These are phyloP conservation scores for Pichia deserticola DNA, from an alignment of 805 yeast species.

Conservation along the genomic window DNA sequence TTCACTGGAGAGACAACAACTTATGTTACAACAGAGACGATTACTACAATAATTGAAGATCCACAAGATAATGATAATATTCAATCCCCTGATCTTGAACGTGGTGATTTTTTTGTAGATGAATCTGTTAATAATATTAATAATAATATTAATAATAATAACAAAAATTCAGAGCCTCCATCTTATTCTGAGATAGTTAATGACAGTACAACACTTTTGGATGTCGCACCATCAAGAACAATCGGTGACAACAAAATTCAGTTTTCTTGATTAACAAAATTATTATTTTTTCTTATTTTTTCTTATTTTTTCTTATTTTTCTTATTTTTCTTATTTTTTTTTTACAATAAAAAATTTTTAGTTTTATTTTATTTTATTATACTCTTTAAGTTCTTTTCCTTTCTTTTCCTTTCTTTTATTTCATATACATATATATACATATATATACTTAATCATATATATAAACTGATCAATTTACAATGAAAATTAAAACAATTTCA, in stretches of 20 bases:
- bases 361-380: background rate
- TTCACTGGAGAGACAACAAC: background rate
- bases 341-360: background rate
- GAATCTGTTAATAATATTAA: too few species aligned
- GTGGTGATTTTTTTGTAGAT: too few species aligned
- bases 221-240: background rate
- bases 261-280: background rate
- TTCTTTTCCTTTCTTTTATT: background rate
- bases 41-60: too few species aligned
- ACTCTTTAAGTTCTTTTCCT: background rate
- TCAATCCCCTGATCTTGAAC: too few species aligned
- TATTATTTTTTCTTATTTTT: background rate
- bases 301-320: background rate
- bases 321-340: background rate
- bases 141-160: too few species aligned
- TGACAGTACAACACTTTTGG: background rate
- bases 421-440: background rate
- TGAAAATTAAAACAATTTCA: conserved; percentile 84
- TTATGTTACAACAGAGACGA: too few species aligned
- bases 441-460: background rate
- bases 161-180: background rate
- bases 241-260: conserved; percentile 13
- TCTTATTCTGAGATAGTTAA: background rate
- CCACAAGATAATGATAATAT: too few species aligned
- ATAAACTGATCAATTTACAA: conserved; percentile 12